These are phyloP conservation scores for Microbotryum intermedium DNA, from an alignment of 1,284 basidiomycete species.

Conservation along the genomic window DNA sequence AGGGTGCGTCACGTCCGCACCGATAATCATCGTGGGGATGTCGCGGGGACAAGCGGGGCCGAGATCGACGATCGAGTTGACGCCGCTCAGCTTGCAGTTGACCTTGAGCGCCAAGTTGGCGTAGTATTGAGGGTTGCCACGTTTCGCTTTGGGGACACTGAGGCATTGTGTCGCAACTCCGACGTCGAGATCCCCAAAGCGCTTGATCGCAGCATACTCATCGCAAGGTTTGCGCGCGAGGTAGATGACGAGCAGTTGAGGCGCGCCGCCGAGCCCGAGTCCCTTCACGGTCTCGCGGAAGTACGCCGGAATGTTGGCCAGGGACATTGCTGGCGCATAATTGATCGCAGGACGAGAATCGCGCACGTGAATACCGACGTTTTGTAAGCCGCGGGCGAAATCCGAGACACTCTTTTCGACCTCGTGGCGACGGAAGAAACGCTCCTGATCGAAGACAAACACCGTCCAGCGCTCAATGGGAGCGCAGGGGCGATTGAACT, in stretches of 20 bases:
- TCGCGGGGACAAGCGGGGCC: neutral
- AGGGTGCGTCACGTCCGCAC: slow-evolving; percentile 75
- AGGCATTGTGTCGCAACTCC: slow-evolving; percentile 16
- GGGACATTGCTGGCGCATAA: no score
- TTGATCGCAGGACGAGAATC: no score
- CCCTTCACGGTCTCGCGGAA: no score
- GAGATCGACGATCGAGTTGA: slow-evolving; percentile 49
- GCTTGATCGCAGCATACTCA: slow-evolving; percentile 6
- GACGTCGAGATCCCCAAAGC: slow-evolving; percentile 11
- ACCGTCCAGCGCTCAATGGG: neutral
- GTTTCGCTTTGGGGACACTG: slow-evolving; percentile 5
- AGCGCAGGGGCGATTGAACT: neutral
- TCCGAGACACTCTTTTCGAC: neutral
- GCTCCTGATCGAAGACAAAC: neutral
- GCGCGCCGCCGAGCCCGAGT: neutral
- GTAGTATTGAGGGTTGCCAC: slow-evolving; percentile 9
- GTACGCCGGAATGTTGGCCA: no score
- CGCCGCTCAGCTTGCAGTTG: slow-evolving; percentile 69
- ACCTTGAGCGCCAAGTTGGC: slow-evolving; percentile 47
- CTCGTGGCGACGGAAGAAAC: neutral
- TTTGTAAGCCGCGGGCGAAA: neutral
- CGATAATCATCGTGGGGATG: slow-evolving; percentile 58
- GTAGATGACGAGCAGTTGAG: slow-evolving; percentile 1
- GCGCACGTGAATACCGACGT: no score
- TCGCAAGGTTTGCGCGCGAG: slow-evolving; percentile 3